Evolutionary conservation across 2,329 filamentous ascomycete species (phyloP).

Genomic region (Lachnellula suecica): DNA sequence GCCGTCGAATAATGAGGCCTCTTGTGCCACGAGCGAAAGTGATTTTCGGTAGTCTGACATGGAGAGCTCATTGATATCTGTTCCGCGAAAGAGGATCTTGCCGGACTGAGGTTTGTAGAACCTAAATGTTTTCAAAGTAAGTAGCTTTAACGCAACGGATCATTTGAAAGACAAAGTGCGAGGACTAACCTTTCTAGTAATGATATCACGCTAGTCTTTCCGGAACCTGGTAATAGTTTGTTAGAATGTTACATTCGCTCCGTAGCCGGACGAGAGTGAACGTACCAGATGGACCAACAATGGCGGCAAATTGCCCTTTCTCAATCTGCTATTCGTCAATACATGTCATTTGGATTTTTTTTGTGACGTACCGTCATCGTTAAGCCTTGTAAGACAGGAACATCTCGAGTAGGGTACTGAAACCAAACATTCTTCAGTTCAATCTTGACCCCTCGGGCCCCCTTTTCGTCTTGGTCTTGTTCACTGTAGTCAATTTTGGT

Average conservation of each 20-base stretch:
- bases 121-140: background rate
- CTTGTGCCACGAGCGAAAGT: conserved; percentile 70
- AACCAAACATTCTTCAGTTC: conserved; percentile 51
- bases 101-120: conserved; percentile 67
- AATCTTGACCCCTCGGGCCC: conserved; percentile 10
- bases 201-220: conserved; percentile 71
- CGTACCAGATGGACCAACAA: conserved; percentile 65
- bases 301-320: conserved; percentile 68
- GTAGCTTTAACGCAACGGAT: too few species aligned
- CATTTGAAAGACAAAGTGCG: too few species aligned
- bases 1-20: conserved; percentile 67
- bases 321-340: conserved; percentile 32
- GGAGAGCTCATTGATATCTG: conserved; percentile 56
- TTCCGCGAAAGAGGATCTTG: conserved; percentile 59
- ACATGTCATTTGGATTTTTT: conserved; percentile 45
- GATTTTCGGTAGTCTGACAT: conserved; percentile 61
- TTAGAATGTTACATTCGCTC: too few species aligned
- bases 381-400: conserved; percentile 55
- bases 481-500: conserved; percentile 2
- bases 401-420: conserved; percentile 55
- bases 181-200: conserved; percentile 51
- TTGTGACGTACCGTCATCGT: conserved; percentile 34
- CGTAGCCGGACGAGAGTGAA: background rate
- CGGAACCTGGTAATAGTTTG: conserved; percentile 41
- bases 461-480: conserved; percentile 30